Evolutionary conservation across 306 rosid genomes (phyloP), one percentile per base, ranked within the genome.

Genomic region (Psophocarpus tetragonolobus): DNA sequence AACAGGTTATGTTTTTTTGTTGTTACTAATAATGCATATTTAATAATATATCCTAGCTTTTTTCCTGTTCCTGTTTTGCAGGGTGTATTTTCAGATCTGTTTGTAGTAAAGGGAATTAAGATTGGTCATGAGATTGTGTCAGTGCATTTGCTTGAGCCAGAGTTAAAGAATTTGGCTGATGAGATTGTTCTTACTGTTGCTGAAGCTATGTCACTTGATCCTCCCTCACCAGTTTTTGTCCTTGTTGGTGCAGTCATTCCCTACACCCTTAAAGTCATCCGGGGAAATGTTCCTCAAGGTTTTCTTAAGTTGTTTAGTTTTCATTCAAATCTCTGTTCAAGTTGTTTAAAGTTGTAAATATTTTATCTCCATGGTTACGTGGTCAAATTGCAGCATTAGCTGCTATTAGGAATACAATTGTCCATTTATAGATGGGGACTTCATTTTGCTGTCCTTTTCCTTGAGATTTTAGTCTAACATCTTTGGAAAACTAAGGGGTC

Each of bases 41-140:
- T 80, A 53, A 56, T 35, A 64, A 64, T 62, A 24, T 24, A 44
- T 77, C 47, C 41, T 48, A 84, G 66, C 63, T 44, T 73, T 82
- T 83, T 54, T 50, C 51, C 75, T 79, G 76, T 38, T 23, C 78
- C 57, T 83, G 47, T 81, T 44, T 78, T 88, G 89, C 93, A 94
- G 98, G 98, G 98, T 69, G 97, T 90, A 71, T 94, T 87, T 87
- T 90, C 98, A 5, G 98, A 94, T 89, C 77, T 92, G 39, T 90
- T 78, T 80, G 97, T 85, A 71, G 98, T 92, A 29, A 90, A 84
- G 81, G 98, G 98, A 78, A 39, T 87, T 71, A 93, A 94, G 87
- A 89, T 90, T 70, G 98, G 98, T 53, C 98, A 87, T 61, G 98
- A 94, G 89, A 79, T 81, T 71, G 95, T 92, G 80, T 84, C 93